Conservation (phyloP, 2,329 filamentous ascomycete species). For the Epichloe coenophiala region DNA sequence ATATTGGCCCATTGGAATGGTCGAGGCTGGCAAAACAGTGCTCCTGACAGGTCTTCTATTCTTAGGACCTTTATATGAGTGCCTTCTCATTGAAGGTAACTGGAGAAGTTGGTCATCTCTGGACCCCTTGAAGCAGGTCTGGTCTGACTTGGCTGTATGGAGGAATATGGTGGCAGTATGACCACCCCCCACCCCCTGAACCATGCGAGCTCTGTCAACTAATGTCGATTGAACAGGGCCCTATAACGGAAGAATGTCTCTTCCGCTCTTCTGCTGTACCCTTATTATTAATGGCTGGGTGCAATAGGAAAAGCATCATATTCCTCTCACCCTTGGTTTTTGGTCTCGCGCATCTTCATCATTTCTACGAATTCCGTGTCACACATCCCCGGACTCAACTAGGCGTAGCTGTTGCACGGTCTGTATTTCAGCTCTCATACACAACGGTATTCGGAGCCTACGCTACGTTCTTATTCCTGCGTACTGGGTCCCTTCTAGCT, state of each 20-base stretch:
- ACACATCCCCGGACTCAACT: conserved; percentile 60
- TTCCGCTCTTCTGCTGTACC: conserved; percentile 82
- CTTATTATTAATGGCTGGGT: conserved; percentile 60
- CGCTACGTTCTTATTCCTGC: conserved; percentile 75
- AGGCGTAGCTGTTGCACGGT: conserved; percentile 51
- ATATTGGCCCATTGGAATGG: conserved; percentile 60
- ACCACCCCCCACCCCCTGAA: neutral
- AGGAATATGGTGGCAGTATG: conserved; percentile 76
- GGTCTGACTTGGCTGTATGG: conserved; percentile 67
- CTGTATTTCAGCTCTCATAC: conserved; percentile 74
- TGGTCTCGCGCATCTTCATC: conserved; percentile 84
- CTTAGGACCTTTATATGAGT: conserved; percentile 70
- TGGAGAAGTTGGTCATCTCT: conserved; percentile 53
- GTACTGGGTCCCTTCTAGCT: conserved; percentile 68
- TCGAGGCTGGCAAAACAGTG: conserved; percentile 51
- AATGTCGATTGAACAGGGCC: conserved; percentile 44
- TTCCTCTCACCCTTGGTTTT: conserved; percentile 82
- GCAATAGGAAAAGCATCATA: conserved; percentile 46
- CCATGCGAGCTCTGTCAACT: neutral
- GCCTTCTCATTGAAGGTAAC: conserved; percentile 55
- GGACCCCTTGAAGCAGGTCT: conserved; percentile 41
- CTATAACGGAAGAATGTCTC: conserved; percentile 83
- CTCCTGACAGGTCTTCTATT: conserved; percentile 68
- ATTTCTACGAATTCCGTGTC: conserved; percentile 87
- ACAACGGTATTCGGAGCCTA: conserved; percentile 91